phyloP scores from a whole-genome alignment of 1,284 basidiomycete species.

The Trichosporon faecale region DNA sequence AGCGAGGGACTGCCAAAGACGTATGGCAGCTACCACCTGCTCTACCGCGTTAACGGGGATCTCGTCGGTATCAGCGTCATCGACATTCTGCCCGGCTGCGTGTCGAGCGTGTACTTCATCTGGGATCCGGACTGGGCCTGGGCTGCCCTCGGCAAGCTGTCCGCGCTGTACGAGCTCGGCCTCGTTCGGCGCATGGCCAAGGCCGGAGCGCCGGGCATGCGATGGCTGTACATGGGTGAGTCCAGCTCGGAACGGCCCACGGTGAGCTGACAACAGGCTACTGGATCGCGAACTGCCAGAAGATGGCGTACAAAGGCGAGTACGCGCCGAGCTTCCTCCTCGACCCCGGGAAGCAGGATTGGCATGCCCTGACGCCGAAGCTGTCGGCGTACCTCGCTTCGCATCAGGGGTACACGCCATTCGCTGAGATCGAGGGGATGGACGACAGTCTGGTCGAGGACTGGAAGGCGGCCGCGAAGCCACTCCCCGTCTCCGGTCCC shows the following conservation, averaged over 20 bases:
- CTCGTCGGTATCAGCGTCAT: constrained; percentile 85
- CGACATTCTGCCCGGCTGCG: constrained; percentile 83
- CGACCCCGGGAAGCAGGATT: constrained; percentile 79
- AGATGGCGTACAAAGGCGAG: constrained; percentile 96
- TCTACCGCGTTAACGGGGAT: constrained; percentile 75
- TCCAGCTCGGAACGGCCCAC: not conserved
- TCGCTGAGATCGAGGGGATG: constrained; percentile 28
- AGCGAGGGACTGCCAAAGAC: constrained; percentile 61
- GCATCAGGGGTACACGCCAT: constrained; percentile 47
- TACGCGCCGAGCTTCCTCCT: constrained; percentile 82
- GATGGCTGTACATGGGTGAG: constrained; percentile 79
- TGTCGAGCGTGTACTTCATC: constrained; percentile 95
- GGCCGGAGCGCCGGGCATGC: constrained; percentile 64
- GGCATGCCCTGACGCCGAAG: constrained; percentile 64
- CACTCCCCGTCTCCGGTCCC: not conserved
- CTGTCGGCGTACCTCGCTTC: constrained; percentile 67
- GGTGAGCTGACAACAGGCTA: constrained; percentile 60
- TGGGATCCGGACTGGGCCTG: constrained; percentile 75
- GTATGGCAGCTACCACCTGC: constrained; percentile 81
- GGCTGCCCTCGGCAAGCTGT: constrained; percentile 75
- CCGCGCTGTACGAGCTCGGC: constrained; percentile 72
- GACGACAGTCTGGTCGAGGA: constrained; percentile 2
- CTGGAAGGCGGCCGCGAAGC: constrained; percentile 13
- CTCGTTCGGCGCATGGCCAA: constrained; percentile 68
- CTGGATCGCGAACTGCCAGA: constrained; percentile 85